Evolutionary conservation across 345 rosid genomes (phyloP), one percentile per base, ranked within the genome.

Genomic region (Mangifera indica): DNA sequence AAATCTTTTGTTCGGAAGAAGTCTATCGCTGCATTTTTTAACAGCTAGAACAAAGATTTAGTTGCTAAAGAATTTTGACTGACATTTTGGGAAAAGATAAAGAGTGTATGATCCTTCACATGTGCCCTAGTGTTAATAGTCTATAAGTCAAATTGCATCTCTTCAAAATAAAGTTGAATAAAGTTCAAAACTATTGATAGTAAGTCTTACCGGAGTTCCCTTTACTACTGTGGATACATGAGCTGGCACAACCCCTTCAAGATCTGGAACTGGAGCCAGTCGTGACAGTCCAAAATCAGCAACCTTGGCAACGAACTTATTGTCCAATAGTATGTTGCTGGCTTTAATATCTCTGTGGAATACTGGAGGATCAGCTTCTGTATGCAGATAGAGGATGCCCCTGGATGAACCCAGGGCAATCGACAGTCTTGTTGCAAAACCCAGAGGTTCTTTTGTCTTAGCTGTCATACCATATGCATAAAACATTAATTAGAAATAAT

Each of bases 261-360:
- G 45, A 79, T 88, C 87, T 29, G 92, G 93, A 71, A 86, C 88
- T 10, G 97, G 96, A 13, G 99, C 99, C 11, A 95, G 94, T 76
- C 88, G 82, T 12, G 97, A 95, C 57, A 95, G 89, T 66, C 99
- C 97, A 77, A 95, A 95, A 82, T 95, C 98, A 44, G 99, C 97
- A 71, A 95, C 99, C 77, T 92, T 92, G n/a, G 98, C 96, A 32
- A 72, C 85, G 77, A 81, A 88, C 74, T 74, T 89, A 8, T 88
- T 65, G 79, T 92, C 97, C 70, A 95, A 68, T 64, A 92, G 72
- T 74, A 95, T 91, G 83, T 92, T 95, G 84, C 88, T 92, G 58
- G 99, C 97, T 81, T 95, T 92, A 78, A 95, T 91, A 81, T 95
- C 99, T 7, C 97, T 86, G 76, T 95, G 96, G 74, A 91, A 92